Evolutionary conservation across 2,329 filamentous ascomycete genomes (phyloP), one percentile per base, ranked within the genome.

Genomic region (Aspergillus sp.): DNA sequence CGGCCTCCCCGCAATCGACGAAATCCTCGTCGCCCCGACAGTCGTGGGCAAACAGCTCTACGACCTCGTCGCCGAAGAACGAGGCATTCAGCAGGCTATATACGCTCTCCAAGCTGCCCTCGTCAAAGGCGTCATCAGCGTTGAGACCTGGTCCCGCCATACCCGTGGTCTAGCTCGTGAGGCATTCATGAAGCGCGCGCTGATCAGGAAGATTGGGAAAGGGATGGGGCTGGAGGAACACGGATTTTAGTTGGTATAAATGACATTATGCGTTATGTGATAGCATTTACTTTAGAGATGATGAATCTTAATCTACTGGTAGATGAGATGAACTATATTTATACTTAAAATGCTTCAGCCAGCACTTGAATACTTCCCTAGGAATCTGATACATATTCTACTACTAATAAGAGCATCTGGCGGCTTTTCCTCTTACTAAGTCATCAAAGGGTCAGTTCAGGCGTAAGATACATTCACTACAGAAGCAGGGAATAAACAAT

Each of bases 41-140:
- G 89, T 97, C 1, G 95, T 97, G 4, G 91, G 90, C 0, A 93
- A 93, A 64, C 95, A 99, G 79, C 79, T 99, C 20, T 99, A 98
- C 75, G 87, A 88, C 48, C 80, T 96, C 2, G 90, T 93, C 27
- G 91, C 92, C 1, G 95, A 99, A 71, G 93, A 97, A 76, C 83
- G 89, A 64, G 92, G 90, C 3, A 83, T 96, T 48, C 89, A 89
- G 33, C 93, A 97, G 71, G 89, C 91, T 3, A 86, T 98, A 61
- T 96, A 95, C 69, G 87, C 76, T 15, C 68, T 79, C 57, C 79
- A 78, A 59, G 72, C 73, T 45, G 79, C 72, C 13, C 69, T 79
- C 17, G 77, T 77, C 39, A 74, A 75, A 49, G 78, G 77, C 9
- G 72, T 78, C 42, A 78, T 79, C 53, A 74, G 74, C 0, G 68